Base-by-base conservation (phyloP, 2,329 filamentous ascomycete genomes). In the Colletotrichum incanum region DNA sequence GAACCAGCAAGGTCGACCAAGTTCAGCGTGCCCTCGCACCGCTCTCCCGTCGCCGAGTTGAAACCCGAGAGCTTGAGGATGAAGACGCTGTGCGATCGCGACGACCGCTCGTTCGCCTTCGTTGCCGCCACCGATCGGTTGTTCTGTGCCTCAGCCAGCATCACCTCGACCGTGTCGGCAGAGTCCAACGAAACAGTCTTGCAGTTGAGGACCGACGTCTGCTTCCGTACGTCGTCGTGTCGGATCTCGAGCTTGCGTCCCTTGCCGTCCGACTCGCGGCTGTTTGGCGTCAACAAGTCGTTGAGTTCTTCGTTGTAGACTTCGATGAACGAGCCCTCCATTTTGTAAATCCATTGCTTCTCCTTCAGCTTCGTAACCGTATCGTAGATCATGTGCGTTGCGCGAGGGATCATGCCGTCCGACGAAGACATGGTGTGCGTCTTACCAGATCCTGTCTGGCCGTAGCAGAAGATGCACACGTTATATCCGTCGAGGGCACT, bases 271-370 rank as follows among this genome's bases (percentile, higher is more conserved):
- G 92, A 88, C 66, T 93, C 91, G 0, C 92, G 90, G 3, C 85
- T 82, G 55, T 80, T 80, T 1, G 86, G 82, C 0, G 85, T 84
- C 16, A 99, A 89, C 18, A 99, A 84, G 80, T 99, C 96, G 79
- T 98, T 95, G 74, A 99, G 88, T 73, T 97, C 96, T 80, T 99
- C 96, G 74, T 99, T 98, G 89, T 99, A 99, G 7, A 99, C 96
- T 80, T 99, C 96, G 18, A 98, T 91, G 78, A 99, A 99, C 67
- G 92, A 95, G 8, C 96, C 96, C 79, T 97, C 94, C 91, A 99
- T 97, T 0, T 89, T 93, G 82, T 99, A 99, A 50, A 88, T 89
- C 96, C 96, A 99, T 31, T 95, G 96, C 80, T 98, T 97, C 76
- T 95, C 94, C 80, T 93, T 92, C 23, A 99, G 86, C 62, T 92